Evolutionary conservation across 2,329 filamentous ascomycete species (phyloP).

Genomic region (Penicillium sclerotiorum): DNA sequence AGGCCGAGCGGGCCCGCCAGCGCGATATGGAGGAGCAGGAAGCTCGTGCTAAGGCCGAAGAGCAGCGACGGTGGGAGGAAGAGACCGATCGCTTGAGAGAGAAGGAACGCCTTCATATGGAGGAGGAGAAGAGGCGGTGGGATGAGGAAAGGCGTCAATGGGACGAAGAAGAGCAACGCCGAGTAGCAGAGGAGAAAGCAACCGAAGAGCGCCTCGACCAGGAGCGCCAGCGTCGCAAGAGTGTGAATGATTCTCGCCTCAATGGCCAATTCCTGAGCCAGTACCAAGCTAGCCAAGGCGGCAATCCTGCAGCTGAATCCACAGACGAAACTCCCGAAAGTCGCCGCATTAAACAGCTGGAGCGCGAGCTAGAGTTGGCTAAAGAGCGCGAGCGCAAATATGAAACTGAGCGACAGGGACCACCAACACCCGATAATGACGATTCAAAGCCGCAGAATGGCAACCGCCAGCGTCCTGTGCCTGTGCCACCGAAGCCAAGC

Average conservation of each 20-base stretch:
- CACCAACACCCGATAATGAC: conserved; percentile 32
- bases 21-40: conserved; percentile 56
- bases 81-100: conserved; percentile 53
- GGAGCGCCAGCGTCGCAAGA: conserved; percentile 65
- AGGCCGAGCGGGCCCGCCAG: conserved; percentile 53
- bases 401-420: conserved; percentile 61
- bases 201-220: conserved; percentile 67
- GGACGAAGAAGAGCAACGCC: conserved; percentile 73
- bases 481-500: conserved; percentile 46
- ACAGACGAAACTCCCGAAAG: conserved; percentile 56
- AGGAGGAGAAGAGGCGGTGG: conserved; percentile 51
- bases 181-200: conserved; percentile 72
- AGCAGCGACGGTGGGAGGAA: conserved; percentile 52
- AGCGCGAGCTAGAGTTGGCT: conserved; percentile 69
- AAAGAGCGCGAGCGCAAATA: conserved; percentile 68
- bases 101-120: conserved; percentile 49
- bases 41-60: conserved; percentile 46
- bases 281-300: conserved; percentile 72
- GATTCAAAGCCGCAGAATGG: conserved; percentile 30
- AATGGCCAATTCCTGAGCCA: conserved; percentile 85
- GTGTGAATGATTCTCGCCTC: conserved; percentile 66
- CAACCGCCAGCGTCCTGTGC: conserved; percentile 35
- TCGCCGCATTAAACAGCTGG: conserved; percentile 75
- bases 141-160: conserved; percentile 66
- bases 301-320: conserved; percentile 36